Evolutionary conservation across 1,284 basidiomycete genomes (phyloP), one percentile per base, ranked within the genome.

Genomic region (Malassezia nana): DNA sequence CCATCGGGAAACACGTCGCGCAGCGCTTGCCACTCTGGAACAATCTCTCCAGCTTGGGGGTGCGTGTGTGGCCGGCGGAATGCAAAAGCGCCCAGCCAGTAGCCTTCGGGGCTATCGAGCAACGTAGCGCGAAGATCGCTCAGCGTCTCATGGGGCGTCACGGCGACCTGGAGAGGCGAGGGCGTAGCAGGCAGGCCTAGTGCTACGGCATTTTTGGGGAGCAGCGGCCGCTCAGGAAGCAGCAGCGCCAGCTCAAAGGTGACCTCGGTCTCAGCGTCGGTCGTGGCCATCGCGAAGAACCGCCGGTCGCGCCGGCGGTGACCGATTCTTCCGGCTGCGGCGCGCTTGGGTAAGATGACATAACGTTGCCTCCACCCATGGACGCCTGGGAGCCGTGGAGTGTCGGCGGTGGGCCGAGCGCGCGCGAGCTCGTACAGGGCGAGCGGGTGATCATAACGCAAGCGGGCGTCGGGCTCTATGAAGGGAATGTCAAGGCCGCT

Each of bases 401-500:
- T 10, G n/a, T 47, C 45, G 45, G 22, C 10, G 45, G 22, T 15
- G 31, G 38, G 40, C 31, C 39, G 20, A 29, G 38, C 18, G 52
- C 38, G 9, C 16, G 16, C 22, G 29, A 15, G 30, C 50, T 60
- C 44, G 59, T 35, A 20, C 46, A 50, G 30, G 59, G 62, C 38
- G 71, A 73, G 59, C 61, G 67, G 46, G 60, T 72, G 20, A 43
- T 69, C 41, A 61, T 62, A 25, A 52, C 64, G 43, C 66, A 66
- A 47, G 60, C 50, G 13, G 55, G 60, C 46, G 65, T 73, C 40
- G 71, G 71, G 18, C 56, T 73, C 15, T 73, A 73, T 52, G 64
- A 69, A 35, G 66, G 89, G 51, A 80, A 81, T 60, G 84, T 87
- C 77, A 95, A 95, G 76, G 79, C 85, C 18, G 76, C 82, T 39